These are phyloP conservation scores for Fusarium abutilonis DNA, from an alignment of 2,329 filamentous ascomycete species.

Conservation along the genomic window DNA sequence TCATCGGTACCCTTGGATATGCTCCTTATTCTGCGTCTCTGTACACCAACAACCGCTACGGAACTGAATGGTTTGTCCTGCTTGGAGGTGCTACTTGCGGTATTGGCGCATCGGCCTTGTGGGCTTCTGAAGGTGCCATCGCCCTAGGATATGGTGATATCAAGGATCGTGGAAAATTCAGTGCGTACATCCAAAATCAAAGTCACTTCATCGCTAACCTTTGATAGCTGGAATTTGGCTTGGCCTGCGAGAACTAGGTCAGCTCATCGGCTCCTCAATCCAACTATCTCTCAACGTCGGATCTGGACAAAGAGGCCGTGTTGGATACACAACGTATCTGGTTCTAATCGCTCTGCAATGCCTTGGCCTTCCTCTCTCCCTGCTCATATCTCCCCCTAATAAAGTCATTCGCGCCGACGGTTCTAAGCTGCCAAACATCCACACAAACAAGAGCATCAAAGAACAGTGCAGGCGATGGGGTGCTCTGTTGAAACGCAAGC, in stretches of 20 bases:
- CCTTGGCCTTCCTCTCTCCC: constrained; percentile 39
- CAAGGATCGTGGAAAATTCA: constrained; percentile 57
- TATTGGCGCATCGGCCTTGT: constrained; percentile 60
- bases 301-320: constrained; percentile 48
- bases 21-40: constrained; percentile 59
- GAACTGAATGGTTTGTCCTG: constrained; percentile 63
- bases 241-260: constrained; percentile 61
- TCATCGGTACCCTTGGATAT: constrained; percentile 59
- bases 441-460: constrained; percentile 28
- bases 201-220: background rate
- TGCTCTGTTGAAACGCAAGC: constrained; percentile 53
- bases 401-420: constrained; percentile 42
- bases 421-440: constrained; percentile 18
- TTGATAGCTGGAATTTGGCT: constrained; percentile 60
- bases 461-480: constrained; percentile 40
- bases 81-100: constrained; percentile 61
- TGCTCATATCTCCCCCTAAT: constrained; percentile 36
- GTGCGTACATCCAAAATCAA: background rate
- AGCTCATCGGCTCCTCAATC: constrained; percentile 62
- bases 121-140: constrained; percentile 62
- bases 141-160: constrained; percentile 61
- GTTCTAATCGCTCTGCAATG: constrained; percentile 43
- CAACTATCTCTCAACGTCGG: constrained; percentile 60
- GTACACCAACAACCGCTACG: constrained; percentile 62
- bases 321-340: constrained; percentile 40